Base-by-base conservation (phyloP, 202 grass and related monocot species). In the Sporobolus alterniflorus region DNA sequence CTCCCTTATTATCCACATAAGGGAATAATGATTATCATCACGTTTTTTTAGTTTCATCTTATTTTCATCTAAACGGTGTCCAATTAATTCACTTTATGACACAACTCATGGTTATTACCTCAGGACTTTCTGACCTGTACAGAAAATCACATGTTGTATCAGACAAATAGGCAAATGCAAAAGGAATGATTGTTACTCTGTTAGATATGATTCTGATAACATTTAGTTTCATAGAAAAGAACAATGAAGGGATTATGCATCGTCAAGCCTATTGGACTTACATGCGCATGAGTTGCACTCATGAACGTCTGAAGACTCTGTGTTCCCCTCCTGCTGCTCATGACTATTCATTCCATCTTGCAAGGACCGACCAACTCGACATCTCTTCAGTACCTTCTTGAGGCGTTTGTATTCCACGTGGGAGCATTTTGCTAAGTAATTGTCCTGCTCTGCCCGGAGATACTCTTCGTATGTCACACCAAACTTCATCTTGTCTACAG, bases 351-450 rank as follows among this genome's bases (percentile, higher is more conserved):
- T 75, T 42, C 8, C 68, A 67, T 82, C 56, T 76, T 84, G 77
- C 30, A 82, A 31, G 65, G 80, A 79, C n/a, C 89, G 89, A 73
- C 81, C 87, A 75, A 82, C 54, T 64, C 83, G 72, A 28, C 92
- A 94, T 76, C 34, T 86, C 92, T 94, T 94, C 81, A 94, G 57
- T 29, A 94, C 89, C 73, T 91, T 94, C 73, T 94, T 94, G 24
- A 94, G 89, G 52, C 84, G 86, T 80, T 89, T 94, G 68, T 94
- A 94, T 79, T 94, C 83, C 21, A 94, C 80, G 66, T 84, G 92
- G 36, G 89, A 91, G 83, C 86, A 94, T 69, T 91, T 89, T 33
- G 74, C 72, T 73, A 94, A 72, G 85, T 84, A 94, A 49, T 72
- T 73, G 40, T 89, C 83, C 82, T 91, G 92, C 81, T 94, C 89